Percentiles rank a stretch among this genome's conserved stretches.
Evolutionary conservation across 192 early-diverging fungal species (phyloP).

Genomic region (Cladochytrium replicatum): DNA sequence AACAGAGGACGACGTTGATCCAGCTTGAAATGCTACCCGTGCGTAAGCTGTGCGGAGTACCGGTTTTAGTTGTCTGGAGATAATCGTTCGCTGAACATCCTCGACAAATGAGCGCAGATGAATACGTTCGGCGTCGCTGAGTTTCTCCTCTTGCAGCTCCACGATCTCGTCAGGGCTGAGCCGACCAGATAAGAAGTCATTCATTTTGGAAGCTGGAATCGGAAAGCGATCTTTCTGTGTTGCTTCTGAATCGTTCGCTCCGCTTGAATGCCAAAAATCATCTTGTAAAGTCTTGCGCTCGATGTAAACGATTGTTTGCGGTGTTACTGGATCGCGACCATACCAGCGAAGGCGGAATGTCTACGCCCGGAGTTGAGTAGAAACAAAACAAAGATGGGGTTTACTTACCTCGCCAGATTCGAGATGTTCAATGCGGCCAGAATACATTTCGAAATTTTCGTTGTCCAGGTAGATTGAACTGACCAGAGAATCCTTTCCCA

Average conservation of each 20-base stretch:
- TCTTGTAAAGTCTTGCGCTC: constrained; percentile 97
- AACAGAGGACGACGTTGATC: too few relatives aligned
- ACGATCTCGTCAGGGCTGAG: too few relatives aligned
- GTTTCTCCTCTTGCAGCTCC: too few relatives aligned
- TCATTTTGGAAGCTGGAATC: too few relatives aligned
- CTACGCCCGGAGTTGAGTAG: background rate
- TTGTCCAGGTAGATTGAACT: constrained; percentile 93
- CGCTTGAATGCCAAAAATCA: too few relatives aligned
- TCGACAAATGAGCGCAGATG: too few relatives aligned
- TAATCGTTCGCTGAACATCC: constrained; percentile 64
- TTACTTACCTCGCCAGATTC: constrained; percentile 68
- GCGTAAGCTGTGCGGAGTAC: constrained; percentile 89
- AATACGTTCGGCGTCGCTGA: too few relatives aligned
- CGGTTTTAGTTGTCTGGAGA: constrained; percentile 54
- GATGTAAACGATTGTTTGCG: constrained; percentile 78
- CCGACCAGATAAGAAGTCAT: too few relatives aligned
- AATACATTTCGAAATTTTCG: constrained; percentile 75
- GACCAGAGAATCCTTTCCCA: constrained; percentile 69
- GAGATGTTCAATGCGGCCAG: constrained; percentile 74
- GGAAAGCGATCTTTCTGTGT: too few relatives aligned
- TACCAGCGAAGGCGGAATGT: constrained; percentile 90
- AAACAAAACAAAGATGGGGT: background rate
- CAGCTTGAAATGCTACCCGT: constrained; percentile 93
- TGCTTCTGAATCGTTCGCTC: too few relatives aligned
- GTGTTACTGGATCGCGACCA: constrained; percentile 84